Evolutionary conservation across 2,329 filamentous ascomycete genomes (phyloP), one percentile per base, ranked within the genome.

Genomic region (Cladobotryum protrusum): DNA sequence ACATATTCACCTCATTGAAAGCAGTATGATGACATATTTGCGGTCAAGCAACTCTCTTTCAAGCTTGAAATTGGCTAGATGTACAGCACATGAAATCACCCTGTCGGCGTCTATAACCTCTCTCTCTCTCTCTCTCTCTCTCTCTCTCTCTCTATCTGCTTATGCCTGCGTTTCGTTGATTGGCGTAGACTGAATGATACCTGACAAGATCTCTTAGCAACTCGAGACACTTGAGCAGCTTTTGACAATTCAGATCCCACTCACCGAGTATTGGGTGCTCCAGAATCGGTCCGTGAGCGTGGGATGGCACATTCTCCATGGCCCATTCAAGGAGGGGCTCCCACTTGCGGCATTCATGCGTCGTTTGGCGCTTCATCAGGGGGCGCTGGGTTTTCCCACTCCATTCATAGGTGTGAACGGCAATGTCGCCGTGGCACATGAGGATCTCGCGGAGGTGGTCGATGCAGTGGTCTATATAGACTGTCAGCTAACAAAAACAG

Each of bases 401-500:
- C 48, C 44, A 48, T 12, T 45, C 40, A 32, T 48, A 48, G 14
- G 48, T 33, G 24, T 53, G 52, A 32, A 51, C 6, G 3, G 52
- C 43, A 6, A 51, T 39, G 48, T 53, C 48, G 8, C 48, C 48
- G 19, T 55, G 53, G 15, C 53, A 55, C 51, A 55, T 55, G 19
- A 55, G 19, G 5, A 50, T 41, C 13, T 55, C 47, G 7, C 53
- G 51, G 13, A 55, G 40, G n/a, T 51, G 32, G 18, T 55, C 51
- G 15, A 53, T 51, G 29, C 51, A 55, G 42, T 55, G 51, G 29
- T 53, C 53, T 42, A 24, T 42, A 18, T 15, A 20, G 6, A 18
- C 13, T 8, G 40, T 42, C 40, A 42, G 15, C 11, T 42, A 5
- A n/a, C n/a, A n/a, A n/a, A n/a, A 24, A 15, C 40, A 18, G 15